Evolutionary conservation across 1,139 yeast species (phyloP).

Genomic region (Candida tetrigidarum): DNA sequence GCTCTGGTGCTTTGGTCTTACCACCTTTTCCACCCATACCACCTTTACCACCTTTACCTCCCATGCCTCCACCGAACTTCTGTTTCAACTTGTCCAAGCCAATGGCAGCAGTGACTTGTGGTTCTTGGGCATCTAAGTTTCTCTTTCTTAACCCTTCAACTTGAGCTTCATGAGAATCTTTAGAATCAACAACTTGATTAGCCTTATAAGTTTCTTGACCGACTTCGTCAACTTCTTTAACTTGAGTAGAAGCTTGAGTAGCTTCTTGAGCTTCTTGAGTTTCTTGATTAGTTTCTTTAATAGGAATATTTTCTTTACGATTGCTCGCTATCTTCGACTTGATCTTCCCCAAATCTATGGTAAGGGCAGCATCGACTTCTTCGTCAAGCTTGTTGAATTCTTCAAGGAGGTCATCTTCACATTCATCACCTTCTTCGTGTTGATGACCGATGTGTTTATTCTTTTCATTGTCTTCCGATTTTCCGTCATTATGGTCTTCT

Average conservation of each 20-base stretch:
- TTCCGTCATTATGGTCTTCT: background rate
- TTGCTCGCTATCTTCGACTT: slow-evolving; percentile 4
- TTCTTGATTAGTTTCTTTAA: background rate
- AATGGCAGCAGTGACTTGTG: slow-evolving; percentile 3
- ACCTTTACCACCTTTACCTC: slow-evolving; percentile 7
- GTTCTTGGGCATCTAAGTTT: slow-evolving; percentile 1
- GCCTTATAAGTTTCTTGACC: background rate
- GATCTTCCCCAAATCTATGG: background rate
- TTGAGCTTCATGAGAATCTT: background rate
- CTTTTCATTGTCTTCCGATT: background rate
- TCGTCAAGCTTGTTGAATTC: slow-evolving; percentile 1
- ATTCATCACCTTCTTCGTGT: slow-evolving; percentile 2
- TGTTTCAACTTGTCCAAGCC: slow-evolving; percentile 5
- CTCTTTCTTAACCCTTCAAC: background rate
- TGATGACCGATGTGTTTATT: background rate
- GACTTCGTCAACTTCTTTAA: background rate
- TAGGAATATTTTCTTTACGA: slow-evolving; percentile 1
- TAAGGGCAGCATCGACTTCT: slow-evolving; percentile 1
- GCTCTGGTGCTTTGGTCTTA: background rate
- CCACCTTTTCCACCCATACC: slow-evolving; percentile 7
- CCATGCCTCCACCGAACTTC: slow-evolving; percentile 5
- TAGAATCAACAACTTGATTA: background rate
- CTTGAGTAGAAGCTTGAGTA: background rate
- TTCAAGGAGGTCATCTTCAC: background rate
- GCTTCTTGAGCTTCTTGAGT: background rate